Base-by-base conservation (phyloP, 306 rosid genomes). In the Vigna hirtella region DNA sequence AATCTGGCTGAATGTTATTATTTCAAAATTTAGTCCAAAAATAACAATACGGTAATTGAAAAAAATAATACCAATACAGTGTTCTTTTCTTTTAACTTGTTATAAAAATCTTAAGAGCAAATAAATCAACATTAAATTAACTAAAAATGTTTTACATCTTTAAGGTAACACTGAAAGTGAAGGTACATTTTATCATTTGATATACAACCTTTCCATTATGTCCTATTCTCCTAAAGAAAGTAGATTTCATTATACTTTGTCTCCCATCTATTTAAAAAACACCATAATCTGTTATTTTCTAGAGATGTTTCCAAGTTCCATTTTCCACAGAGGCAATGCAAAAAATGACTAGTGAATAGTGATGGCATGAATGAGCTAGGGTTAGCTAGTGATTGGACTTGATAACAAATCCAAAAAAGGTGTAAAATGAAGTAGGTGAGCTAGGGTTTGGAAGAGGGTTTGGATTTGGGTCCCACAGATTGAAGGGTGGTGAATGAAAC, bases 391-490 rank as follows among this genome's bases (percentile, higher is more conserved):
- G 87, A 68, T 61, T 65, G 57, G 83, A 71, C 82, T 72, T 61
- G 63, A 78, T 65, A 79, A 76, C 56, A 84, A 86, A 86, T 40
- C 65, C 38, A 74, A 76, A 80, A 57, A 16, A 57, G 69, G 20
- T n/a, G 17, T 30, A 10, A 30, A 61, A 48, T 48, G 71, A 61
- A 52, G 56, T 73, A 18, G 74, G 83, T 80, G 70, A 40, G 85
- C 79, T 86, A 80, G 66, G 68, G 76, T 79, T 84, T 52, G 69
- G 82, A 89, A 77, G 73, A 30, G 72, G 49, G 73, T 57, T 76
- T 72, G 79, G 87, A 90, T 82, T 32, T 66, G 79, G 86, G 82
- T 26, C 78, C 81, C 86, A 30, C 17, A 32, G 2, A 8, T 30
- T 0, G 17, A 9, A n/a, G 53, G 12, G 22, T 71, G 84, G 75